A percentile compares a stretch with the other conserved stretches of the same genome.
These are phyloP conservation scores for Pestalotiopsis sp. DNA, from an alignment of 2,329 filamentous ascomycete species.

Conservation along the genomic window DNA sequence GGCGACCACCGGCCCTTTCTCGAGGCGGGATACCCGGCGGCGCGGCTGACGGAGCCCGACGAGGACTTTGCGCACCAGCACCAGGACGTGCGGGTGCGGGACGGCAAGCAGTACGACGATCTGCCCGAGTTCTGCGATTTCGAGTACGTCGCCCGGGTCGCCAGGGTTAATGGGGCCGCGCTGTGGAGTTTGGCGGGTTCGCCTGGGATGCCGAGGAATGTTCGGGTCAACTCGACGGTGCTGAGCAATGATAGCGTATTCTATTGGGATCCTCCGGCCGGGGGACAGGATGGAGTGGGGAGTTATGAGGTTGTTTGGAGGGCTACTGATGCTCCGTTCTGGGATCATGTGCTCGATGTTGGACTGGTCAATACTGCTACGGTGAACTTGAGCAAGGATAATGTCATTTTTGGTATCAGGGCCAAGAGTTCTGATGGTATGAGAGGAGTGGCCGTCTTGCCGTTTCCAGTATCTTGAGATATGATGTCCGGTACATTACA, in stretches of 20 bases:
- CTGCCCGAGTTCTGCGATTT: constrained; percentile 60
- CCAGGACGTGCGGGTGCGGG: constrained; percentile 50
- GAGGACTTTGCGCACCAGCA: constrained; percentile 62
- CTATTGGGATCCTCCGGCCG: constrained; percentile 46
- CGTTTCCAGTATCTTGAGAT: constrained; percentile 24
- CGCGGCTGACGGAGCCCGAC: constrained; percentile 59
- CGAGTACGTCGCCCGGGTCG: constrained; percentile 55
- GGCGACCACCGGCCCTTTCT: constrained; percentile 61
- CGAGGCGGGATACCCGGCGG: constrained; percentile 54
- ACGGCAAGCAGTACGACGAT: constrained; percentile 56
- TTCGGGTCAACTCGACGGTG: constrained; percentile 47
- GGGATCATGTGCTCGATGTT: constrained; percentile 51
- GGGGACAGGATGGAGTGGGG: constrained; percentile 33
- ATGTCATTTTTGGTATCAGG: constrained; percentile 59
- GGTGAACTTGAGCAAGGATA: constrained; percentile 57
- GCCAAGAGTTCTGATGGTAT: constrained; percentile 32
- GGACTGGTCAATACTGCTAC: constrained; percentile 47
- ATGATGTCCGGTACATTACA: neutral
- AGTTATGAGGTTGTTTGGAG: constrained; percentile 61
- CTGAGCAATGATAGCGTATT: constrained; percentile 53
- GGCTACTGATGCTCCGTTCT: constrained; percentile 50
- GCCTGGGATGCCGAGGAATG: constrained; percentile 51
- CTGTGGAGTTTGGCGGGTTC: constrained; percentile 56
- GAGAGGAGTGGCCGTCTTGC: constrained; percentile 31
- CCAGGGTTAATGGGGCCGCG: constrained; percentile 55